Evolutionary conservation across 805 yeast genomes (phyloP), one percentile per base, ranked within the genome.

Genomic region (Saccharomycopsis fodiens): DNA sequence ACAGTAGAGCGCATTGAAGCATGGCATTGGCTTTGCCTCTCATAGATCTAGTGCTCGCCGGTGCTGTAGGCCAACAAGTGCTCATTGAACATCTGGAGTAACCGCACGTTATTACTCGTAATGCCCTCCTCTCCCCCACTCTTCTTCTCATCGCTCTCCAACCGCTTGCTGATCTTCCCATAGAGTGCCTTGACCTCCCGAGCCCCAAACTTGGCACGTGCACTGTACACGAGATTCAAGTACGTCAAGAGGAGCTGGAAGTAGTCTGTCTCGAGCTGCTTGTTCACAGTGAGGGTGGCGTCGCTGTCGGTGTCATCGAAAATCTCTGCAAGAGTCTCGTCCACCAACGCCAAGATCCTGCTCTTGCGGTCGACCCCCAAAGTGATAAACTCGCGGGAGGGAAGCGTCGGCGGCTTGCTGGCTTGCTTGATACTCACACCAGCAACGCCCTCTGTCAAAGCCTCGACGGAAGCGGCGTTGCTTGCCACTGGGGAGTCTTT

Each of bases 211-310:
- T 55, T 55, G 2, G 52, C 37, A 31, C 62, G 64, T 12, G 71
- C 57, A 3, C 64, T 65, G 23, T 62, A 61, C 32, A 72, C 66
- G 45, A 84, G 67, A 55, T 82, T 82, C 52, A 82, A 60, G 59
- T 72, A 78, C 3, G 80, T 73, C 35, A 79, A 61, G 6, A 83
- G 58, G 2, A 72, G 63, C 35, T 73, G 66, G 34, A 76, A 60
- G 15, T 59, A 56, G 3, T 62, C 57, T 13, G 62, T 54, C 20
- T 42, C 52, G 23, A 16, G 45, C 46, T 46, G 49, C 54, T 25
- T 46, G 52, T 7, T 50, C 57, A 27, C 31, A 43, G n/a, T 27
- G 34, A 42, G n/a, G 5, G 21, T 27, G 16, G 7, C 32, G 25
- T 19, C n/a, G 15, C n/a, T 35, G n/a, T 23, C 39, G 23, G 46